Evolutionary conservation across 139 green algal genomes (phyloP), one percentile per base, ranked within the genome.

Genomic region (Micractinium sp.): DNA sequence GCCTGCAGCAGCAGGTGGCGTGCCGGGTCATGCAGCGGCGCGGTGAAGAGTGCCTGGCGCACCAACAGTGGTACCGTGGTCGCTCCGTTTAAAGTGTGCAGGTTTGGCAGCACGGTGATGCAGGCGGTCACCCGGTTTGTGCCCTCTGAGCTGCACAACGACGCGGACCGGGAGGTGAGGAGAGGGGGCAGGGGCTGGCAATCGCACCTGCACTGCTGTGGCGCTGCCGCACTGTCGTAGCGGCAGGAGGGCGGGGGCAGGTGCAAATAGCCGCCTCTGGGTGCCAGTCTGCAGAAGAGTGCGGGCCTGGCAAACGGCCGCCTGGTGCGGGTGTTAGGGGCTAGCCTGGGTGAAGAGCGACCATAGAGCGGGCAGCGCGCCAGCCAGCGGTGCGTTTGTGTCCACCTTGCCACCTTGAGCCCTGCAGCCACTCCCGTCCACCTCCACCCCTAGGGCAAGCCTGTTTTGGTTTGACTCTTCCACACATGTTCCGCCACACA

Each of bases 131-230:
- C 89, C 41, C 84, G 78, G 13, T 82, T 83, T 60, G 47, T 86
- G 27, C 74, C 89, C 20, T 79, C 89, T 31, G 85, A 87, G 53
- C 73, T 92, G 77, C 89, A 92, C 56, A 60, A 29, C 36, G 76
- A 56, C 38, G 89, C 89, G 13, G 82, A 92, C 74, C 29, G 63
- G 29, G 63, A 81, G 83, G 83, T 87, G 83, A 12, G 47, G 27
- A 38, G 3, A 3, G 3, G 7, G 36, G 33, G 74, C 74, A 33
- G 16, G 16, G 12, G 16, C 39, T 14, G 19, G 25, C 16, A 5
- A 23, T 12, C 4, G 36, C 9, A 16, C 67, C 20, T 75, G 22
- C 67, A 16, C 9, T 75, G 2, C 19, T 36, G 2, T 23, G 69
- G 1, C 2, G 25, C 69, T 36, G 69, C 69, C 69, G 69, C 69